Evolutionary conservation across 2,329 filamentous ascomycete genomes (phyloP).

Genomic region (Fusarium armeniacum): DNA sequence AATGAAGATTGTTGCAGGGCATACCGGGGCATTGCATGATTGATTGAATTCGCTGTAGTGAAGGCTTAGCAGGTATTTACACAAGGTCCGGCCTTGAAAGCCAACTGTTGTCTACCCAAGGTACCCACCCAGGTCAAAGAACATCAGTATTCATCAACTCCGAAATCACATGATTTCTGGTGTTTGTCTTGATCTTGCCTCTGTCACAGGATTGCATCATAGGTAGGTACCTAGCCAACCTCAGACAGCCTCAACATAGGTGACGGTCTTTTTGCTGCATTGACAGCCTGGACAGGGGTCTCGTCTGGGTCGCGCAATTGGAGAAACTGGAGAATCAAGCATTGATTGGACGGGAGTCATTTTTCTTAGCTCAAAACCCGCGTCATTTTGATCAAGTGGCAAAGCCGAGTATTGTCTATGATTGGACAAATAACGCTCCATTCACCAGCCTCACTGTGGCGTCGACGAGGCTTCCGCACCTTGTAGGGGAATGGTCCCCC

Average conservation of each 20-base stretch:
- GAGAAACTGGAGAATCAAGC: constrained; percentile 32
- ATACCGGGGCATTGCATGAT: not conserved
- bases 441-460: constrained; percentile 49
- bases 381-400: constrained; percentile 45
- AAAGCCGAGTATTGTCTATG: constrained; percentile 7
- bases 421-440: constrained; percentile 35
- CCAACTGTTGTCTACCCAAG: not conserved
- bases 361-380: constrained; percentile 40
- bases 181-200: not conserved
- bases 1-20: not conserved
- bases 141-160: not conserved
- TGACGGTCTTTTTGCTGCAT: constrained; percentile 16
- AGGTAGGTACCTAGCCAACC: not conserved
- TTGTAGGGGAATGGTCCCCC: constrained; percentile 38
- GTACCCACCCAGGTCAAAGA: not conserved
- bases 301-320: constrained; percentile 27
- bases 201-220: constrained; percentile 25
- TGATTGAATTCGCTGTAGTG: not conserved
- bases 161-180: constrained; percentile 3
- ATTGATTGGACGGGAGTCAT: constrained; percentile 31
- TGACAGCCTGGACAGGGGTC: constrained; percentile 28
- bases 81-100: constrained; percentile 5
- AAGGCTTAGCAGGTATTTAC: not conserved
- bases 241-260: not conserved
- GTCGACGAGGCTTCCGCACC: constrained; percentile 30